Base-by-base conservation (phyloP, 2,329 filamentous ascomycete genomes). In the Aureobasidium mangrovei region DNA sequence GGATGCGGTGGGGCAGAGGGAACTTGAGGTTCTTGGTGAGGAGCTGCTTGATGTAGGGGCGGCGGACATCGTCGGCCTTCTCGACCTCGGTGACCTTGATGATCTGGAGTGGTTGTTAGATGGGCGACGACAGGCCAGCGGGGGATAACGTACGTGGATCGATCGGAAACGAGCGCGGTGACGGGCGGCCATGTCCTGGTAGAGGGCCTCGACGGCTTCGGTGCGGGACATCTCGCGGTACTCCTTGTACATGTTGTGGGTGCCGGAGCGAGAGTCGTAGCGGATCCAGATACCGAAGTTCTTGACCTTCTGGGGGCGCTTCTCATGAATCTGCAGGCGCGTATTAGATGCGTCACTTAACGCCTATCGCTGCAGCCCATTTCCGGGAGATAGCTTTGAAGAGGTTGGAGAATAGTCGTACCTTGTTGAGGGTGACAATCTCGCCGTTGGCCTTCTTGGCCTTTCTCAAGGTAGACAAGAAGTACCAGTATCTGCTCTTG, bases 161-260 rank as follows among this genome's bases (percentile, higher is more conserved):
- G 88, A 94, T 78, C 93, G 85, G 83, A 98, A 98, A 71, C 93
- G 88, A 72, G 93, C 86, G 74, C 88, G 90, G 85, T 98, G 93
- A 75, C 93, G 89, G 76, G 94, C 91, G 67, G 93, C 90, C 93
- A 98, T 97, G 81, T 98, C 93, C 78, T 93, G 88, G 86, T 98
- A 98, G 73, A 98, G 84, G 66, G 91, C 79, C 79, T 97, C 88
- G 70, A 97, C 91, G 65, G 93, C 93, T 66, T 93, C 91, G 71
- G 86, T 88, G 77, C 93, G 84, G 74, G 88, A 91, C 83, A 97
- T 88, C 83, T 97, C 93, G 74, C 93, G 88, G 87, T 96, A 97
- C 86, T 98, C 93, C 86, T 97, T 97, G 89, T 98, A 98, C 93
- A 98, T 98, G 87, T 98, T 98, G 90, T 98, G 93, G 70, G 93